A percentile compares a stretch with the other conserved stretches of the same genome.
These are phyloP conservation scores for Thalassiosira pacifica DNA, from an alignment of 352 stramenopile species.

Conservation along the genomic window DNA sequence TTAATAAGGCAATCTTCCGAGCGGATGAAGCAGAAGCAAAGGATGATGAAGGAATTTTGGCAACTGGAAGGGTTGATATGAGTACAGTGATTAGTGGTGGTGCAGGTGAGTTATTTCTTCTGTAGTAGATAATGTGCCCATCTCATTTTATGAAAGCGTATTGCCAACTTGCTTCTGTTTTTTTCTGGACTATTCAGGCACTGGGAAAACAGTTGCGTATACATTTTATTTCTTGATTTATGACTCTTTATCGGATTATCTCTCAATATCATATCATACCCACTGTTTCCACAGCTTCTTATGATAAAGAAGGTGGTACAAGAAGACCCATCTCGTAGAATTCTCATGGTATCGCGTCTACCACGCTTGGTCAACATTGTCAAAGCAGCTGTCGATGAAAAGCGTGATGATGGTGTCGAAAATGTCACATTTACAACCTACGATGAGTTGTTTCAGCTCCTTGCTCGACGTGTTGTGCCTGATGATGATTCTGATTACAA, in stretches of 20 bases:
- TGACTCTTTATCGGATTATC: neutral
- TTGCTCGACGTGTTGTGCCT: slow-evolving; percentile 39
- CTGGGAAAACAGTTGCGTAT: no score
- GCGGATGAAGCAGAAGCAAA: slow-evolving; percentile 24
- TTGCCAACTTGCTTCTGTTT: no score
- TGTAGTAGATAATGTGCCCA: no score
- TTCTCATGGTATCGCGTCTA: slow-evolving; percentile 42
- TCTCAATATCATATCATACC: neutral
- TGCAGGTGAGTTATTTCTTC: slow-evolving; percentile 17
- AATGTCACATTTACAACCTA: slow-evolving; percentile 52
- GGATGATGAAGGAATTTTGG: slow-evolving; percentile 30
- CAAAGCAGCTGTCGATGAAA: slow-evolving; percentile 48
- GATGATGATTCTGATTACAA: slow-evolving; percentile 31
- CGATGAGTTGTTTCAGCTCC: slow-evolving; percentile 37
- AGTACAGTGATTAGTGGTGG: slow-evolving; percentile 21
- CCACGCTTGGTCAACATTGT: slow-evolving; percentile 44
- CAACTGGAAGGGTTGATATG: slow-evolving; percentile 20
- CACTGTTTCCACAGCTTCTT: neutral
- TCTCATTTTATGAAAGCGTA: no score
- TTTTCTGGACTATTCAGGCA: no score
- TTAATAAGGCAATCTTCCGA: slow-evolving; percentile 48
- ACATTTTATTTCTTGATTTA: no score
- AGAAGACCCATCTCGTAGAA: slow-evolving; percentile 15
- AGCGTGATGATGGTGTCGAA: slow-evolving; percentile 1
- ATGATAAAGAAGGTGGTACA: slow-evolving; percentile 45